Evolutionary conservation across 192 early-diverging fungal genomes (phyloP).

Genomic region (Physocladia obscura): DNA sequence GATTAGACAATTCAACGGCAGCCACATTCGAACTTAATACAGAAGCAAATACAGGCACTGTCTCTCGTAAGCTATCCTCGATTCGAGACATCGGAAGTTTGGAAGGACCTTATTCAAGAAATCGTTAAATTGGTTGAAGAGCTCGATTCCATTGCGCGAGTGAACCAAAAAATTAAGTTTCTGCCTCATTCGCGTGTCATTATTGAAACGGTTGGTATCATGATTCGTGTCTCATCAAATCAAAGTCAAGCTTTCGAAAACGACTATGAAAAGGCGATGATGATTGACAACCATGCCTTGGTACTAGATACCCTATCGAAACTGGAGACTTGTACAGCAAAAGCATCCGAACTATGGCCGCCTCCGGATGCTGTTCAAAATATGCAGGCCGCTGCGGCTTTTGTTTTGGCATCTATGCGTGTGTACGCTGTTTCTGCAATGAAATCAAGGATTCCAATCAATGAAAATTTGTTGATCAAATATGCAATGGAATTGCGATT

Average conservation of each 20-base stretch:
- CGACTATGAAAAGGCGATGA: slow-evolving; percentile 59
- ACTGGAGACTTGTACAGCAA: slow-evolving; percentile 77
- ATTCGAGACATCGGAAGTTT: not conserved
- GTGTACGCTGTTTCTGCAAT: slow-evolving; percentile 52
- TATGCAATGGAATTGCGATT: not conserved
- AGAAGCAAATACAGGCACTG: slow-evolving; percentile 4
- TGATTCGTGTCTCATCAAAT: slow-evolving; percentile 78
- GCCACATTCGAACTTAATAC: not conserved
- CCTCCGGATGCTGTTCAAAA: slow-evolving; percentile 78
- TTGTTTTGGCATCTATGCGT: slow-evolving; percentile 77
- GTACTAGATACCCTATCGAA: slow-evolving; percentile 83
- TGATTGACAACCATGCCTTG: slow-evolving; percentile 70
- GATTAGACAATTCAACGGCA: not conserved
- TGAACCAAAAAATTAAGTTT: slow-evolving; percentile 56
- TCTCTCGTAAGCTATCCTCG: slow-evolving; percentile 24
- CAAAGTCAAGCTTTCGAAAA: slow-evolving; percentile 69
- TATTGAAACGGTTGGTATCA: slow-evolving; percentile 76
- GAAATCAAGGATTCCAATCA: not conserved
- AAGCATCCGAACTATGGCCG: slow-evolving; percentile 86
- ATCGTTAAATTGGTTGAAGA: slow-evolving; percentile 47
- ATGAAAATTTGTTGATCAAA: not conserved
- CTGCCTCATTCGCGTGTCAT: slow-evolving; percentile 57
- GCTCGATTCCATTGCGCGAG: slow-evolving; percentile 44
- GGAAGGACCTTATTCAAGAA: slow-evolving; percentile 52
- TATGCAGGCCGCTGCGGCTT: slow-evolving; percentile 78